phyloP scores from a whole-genome alignment of 2,329 filamentous ascomycete species.

The Gremmenia infestans region DNA sequence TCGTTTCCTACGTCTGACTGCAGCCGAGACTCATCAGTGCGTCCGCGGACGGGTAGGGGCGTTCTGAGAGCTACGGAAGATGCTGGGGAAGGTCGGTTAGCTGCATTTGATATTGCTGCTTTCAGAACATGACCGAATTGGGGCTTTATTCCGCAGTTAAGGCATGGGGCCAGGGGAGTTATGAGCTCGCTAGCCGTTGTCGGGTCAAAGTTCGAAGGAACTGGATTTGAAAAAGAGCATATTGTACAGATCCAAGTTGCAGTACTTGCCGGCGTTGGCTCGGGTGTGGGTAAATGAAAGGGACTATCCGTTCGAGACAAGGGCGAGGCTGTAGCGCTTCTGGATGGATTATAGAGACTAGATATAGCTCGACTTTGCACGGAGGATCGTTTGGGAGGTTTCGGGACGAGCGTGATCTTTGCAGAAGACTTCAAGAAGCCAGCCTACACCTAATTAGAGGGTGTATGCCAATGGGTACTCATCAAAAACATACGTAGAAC shows the following conservation, averaged over 20 bases:
- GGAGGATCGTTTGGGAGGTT: constrained; percentile 63
- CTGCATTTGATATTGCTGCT: constrained; percentile 73
- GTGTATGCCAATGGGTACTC: neutral
- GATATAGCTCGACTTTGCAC: constrained; percentile 50
- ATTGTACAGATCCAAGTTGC: constrained; percentile 96
- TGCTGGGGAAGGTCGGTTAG: constrained; percentile 43
- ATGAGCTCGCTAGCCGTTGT: constrained; percentile 70
- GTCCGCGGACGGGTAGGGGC: constrained; percentile 28
- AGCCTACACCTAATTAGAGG: constrained; percentile 47
- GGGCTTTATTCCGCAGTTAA: constrained; percentile 92
- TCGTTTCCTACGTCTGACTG: constrained; percentile 21
- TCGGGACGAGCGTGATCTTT: constrained; percentile 86
- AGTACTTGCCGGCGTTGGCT: constrained; percentile 46
- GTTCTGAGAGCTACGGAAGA: constrained; percentile 24
- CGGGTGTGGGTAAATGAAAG: constrained; percentile 40
- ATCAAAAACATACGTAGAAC: constrained; percentile 61
- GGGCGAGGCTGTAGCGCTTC: constrained; percentile 44
- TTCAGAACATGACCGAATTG: constrained; percentile 78
- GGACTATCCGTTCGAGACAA: constrained; percentile 39
- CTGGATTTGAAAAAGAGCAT: constrained; percentile 88
- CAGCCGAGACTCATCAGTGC: constrained; percentile 17
- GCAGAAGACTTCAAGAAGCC: constrained; percentile 93
- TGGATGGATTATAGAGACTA: constrained; percentile 41
- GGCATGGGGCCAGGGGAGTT: constrained; percentile 73
- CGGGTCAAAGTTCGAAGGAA: constrained; percentile 91